phyloP scores from a whole-genome alignment of 352 stramenopile species.

The Globisporangium canariense region DNA sequence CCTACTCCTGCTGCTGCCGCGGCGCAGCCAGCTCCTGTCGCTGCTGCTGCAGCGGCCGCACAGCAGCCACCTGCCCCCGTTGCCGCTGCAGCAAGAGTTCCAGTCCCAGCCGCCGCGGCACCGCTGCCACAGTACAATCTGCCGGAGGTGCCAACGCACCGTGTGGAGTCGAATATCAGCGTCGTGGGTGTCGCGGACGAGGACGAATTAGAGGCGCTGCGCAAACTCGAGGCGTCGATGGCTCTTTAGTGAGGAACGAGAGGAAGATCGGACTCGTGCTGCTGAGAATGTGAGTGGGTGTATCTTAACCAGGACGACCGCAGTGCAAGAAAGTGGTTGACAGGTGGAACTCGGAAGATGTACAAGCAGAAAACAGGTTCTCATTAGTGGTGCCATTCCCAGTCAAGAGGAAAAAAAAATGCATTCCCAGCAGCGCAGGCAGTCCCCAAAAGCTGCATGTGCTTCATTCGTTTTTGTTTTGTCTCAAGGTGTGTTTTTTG shows the following conservation, averaged over 20 bases:
- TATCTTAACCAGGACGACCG: not conserved
- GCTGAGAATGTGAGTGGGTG: not conserved
- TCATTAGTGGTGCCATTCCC: not conserved
- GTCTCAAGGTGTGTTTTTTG: constrained; percentile 3
- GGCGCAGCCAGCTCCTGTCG: constrained; percentile 23
- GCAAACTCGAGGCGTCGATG: constrained; percentile 86
- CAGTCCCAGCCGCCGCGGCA: constrained; percentile 20
- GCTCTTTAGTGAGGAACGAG: constrained; percentile 38
- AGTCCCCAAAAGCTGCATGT: not conserved
- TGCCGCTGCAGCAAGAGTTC: constrained; percentile 18
- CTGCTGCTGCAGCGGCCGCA: constrained; percentile 18
- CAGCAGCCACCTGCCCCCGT: constrained; percentile 12
- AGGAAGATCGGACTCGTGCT: not conserved
- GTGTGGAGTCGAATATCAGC: constrained; percentile 73
- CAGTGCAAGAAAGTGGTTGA: not conserved
- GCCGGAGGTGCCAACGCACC: constrained; percentile 74
- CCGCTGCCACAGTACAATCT: constrained; percentile 54
- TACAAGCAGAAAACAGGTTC: not conserved
- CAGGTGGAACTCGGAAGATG: not conserved
- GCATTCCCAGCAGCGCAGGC: not conserved
- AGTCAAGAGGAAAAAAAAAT: not conserved
- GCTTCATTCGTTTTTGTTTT: not conserved
- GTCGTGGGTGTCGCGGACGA: constrained; percentile 69
- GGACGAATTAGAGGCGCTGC: constrained; percentile 82
- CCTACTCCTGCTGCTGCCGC: constrained; percentile 11